Evolutionary conservation across 495 filamentous ascomycete species (phyloP).

Genomic region (Penicillium lividum): DNA sequence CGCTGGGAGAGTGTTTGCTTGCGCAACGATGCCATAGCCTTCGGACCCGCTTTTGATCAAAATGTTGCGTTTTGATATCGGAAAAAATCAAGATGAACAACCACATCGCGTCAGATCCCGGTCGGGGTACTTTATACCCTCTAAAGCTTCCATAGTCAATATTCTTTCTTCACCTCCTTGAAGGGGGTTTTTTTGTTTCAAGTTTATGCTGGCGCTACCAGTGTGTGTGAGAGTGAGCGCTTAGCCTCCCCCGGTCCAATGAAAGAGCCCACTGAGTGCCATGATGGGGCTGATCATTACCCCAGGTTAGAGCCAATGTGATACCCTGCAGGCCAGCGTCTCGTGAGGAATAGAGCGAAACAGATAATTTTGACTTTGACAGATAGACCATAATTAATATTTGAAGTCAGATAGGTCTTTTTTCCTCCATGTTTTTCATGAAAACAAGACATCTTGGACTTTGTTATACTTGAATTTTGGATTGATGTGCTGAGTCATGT

Average conservation of each 20-base stretch:
- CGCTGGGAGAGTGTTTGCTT: neutral
- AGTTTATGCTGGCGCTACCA: slow-evolving; percentile 13
- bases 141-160: neutral
- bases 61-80: neutral
- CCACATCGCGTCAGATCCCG: slow-evolving; percentile 22
- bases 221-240: slow-evolving; percentile 19
- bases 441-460: too few relatives aligned
- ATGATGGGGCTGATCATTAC: slow-evolving; percentile 5
- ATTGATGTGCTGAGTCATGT: too few relatives aligned
- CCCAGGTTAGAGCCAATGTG: slow-evolving; percentile 6
- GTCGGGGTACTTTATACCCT: neutral
- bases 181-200: slow-evolving; percentile 12
- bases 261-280: neutral
- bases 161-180: neutral
- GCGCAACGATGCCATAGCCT: neutral
- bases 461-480: too few relatives aligned
- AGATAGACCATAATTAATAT: neutral
- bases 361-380: neutral
- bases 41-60: too few relatives aligned
- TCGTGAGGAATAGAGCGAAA: slow-evolving; percentile 6
- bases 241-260: slow-evolving; percentile 12
- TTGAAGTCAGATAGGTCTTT: neutral
- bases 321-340: slow-evolving; percentile 9
- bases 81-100: slow-evolving; percentile 20
- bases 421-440: too few relatives aligned